Evolutionary conservation across 2,329 filamentous ascomycete genomes (phyloP).

Genomic region (Uncinocarpus reesii): DNA sequence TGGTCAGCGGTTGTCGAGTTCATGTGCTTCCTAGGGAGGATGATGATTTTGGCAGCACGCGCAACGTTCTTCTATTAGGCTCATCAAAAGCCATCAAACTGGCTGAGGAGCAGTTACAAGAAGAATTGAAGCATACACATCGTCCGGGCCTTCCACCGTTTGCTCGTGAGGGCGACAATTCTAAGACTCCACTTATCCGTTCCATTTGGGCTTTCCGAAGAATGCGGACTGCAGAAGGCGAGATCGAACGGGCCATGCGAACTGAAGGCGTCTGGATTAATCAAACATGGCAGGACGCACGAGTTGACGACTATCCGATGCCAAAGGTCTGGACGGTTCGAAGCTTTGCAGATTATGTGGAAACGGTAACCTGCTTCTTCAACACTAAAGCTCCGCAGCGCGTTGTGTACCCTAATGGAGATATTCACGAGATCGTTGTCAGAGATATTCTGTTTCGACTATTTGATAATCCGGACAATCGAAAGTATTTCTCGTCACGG

Average conservation of each 20-base stretch:
- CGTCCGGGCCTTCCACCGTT: slow-evolving; percentile 1
- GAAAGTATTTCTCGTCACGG: slow-evolving; percentile 29
- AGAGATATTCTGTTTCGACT: slow-evolving; percentile 22
- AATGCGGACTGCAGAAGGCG: neutral
- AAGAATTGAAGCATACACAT: neutral
- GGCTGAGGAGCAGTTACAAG: slow-evolving; percentile 23
- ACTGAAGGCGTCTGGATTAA: neutral
- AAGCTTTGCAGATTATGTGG: slow-evolving; percentile 33
- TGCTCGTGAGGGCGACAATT: neutral
- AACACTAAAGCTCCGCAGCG: slow-evolving; percentile 2
- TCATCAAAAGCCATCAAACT: slow-evolving; percentile 27
- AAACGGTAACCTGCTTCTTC: slow-evolving; percentile 27
- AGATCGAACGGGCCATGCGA: slow-evolving; percentile 5
- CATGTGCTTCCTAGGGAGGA: slow-evolving; percentile 24
- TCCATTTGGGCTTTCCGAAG: slow-evolving; percentile 11
- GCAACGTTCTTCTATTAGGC: slow-evolving; percentile 29
- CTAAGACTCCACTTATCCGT: slow-evolving; percentile 4
- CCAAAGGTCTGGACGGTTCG: slow-evolving; percentile 24
- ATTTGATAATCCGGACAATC: slow-evolving; percentile 26
- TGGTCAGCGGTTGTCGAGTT: slow-evolving; percentile 32
- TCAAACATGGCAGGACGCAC: neutral
- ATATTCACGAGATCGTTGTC: slow-evolving; percentile 18
- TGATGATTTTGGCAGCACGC: slow-evolving; percentile 25
- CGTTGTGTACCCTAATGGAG: slow-evolving; percentile 7
- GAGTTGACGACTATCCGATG: slow-evolving; percentile 13